Percentiles rank a stretch among this genome's conserved stretches.
phyloP scores from a whole-genome alignment of 2,329 filamentous ascomycete genomes.

The Bipolaris victoriae region DNA sequence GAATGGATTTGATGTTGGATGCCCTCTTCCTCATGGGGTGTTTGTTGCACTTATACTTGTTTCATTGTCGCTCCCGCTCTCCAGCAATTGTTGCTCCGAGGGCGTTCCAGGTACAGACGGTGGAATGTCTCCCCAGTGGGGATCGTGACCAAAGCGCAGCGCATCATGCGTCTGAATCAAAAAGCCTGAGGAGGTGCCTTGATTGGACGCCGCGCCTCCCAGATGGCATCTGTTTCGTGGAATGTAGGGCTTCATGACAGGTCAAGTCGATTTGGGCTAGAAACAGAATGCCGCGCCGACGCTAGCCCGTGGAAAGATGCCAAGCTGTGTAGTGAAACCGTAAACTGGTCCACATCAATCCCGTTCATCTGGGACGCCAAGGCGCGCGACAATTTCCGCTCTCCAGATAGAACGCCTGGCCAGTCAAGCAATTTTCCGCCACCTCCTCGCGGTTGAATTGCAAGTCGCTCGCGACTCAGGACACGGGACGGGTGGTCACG shows the following conservation, averaged over 20 bases:
- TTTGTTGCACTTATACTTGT: slow-evolving; percentile 21
- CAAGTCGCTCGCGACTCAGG: not conserved
- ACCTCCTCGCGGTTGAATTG: not conserved
- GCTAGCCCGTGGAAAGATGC: slow-evolving; percentile 9
- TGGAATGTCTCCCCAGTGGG: not conserved
- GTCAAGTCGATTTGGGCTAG: slow-evolving; percentile 5
- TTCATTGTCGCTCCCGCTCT: not conserved
- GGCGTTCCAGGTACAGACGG: slow-evolving; percentile 1
- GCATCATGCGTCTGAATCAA: slow-evolving; percentile 1
- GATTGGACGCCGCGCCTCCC: not conserved
- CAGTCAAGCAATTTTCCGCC: slow-evolving; percentile 11
- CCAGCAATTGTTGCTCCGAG: not conserved
- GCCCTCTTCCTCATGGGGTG: slow-evolving; percentile 6
- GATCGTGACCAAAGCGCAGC: not conserved
- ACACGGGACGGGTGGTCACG: not conserved
- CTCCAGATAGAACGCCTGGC: slow-evolving; percentile 6
- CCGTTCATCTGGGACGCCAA: slow-evolving; percentile 9
- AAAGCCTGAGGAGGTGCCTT: not conserved
- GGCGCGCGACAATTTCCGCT: slow-evolving; percentile 8
- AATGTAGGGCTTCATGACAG: not conserved
- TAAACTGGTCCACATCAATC: slow-evolving; percentile 6
- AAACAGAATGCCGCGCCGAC: slow-evolving; percentile 13
- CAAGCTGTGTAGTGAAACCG: slow-evolving; percentile 19
- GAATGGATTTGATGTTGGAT: slow-evolving; percentile 27
- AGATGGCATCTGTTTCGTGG: not conserved